Evolutionary conservation across 805 yeast species (phyloP), one percentile per base, ranked within the genome.

Genomic region (Komagataella kurtzmanii): DNA sequence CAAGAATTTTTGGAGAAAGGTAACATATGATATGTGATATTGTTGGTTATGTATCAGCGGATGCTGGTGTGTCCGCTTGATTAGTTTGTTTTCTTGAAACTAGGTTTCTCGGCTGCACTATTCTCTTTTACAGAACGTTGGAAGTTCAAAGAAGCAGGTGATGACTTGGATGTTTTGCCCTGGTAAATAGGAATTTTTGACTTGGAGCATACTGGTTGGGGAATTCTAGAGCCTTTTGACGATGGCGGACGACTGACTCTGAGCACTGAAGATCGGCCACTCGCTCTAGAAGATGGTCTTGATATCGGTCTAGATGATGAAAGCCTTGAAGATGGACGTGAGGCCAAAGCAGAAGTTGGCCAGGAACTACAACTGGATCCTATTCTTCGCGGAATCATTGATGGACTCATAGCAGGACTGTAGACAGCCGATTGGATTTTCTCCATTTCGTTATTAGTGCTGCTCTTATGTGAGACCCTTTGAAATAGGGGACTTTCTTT

Each of bases 1-100:
- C 75, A 1, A 58, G 61, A 52, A 54, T 74, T 3, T 75, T 75
- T 59, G 79, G 79, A 14, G 68, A 65, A 44, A 70, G 68, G 53
- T 68, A 30, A 30, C 40, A 10, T n/a, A 10, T 10, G 14, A 14
- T 4, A 10, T 8, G 14, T 30, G 40, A 14, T 30, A 30, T 30
- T 30, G 8, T 30, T 30, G 14, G n/a, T 30, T 30, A 30, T 5
- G 14, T 8, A 30, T 30, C 6, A 30, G 14, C 12, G n/a, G n/a
- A 10, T 30, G 14, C n/a, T 30, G 3, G 2, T 14, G 40, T 30
- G 40, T 10, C 14, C 12, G 6, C 40, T 14, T 30, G 23, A 21
- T 30, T 3, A 14, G 12, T 10, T 5, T 30, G 14, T 10, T 30
- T 14, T 30, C n/a, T 30, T 30, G 3, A 5, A 30, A 30, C 8